Conservation (phyloP, 2,329 filamentous ascomycete genomes). For the Diplodia intermedia region DNA sequence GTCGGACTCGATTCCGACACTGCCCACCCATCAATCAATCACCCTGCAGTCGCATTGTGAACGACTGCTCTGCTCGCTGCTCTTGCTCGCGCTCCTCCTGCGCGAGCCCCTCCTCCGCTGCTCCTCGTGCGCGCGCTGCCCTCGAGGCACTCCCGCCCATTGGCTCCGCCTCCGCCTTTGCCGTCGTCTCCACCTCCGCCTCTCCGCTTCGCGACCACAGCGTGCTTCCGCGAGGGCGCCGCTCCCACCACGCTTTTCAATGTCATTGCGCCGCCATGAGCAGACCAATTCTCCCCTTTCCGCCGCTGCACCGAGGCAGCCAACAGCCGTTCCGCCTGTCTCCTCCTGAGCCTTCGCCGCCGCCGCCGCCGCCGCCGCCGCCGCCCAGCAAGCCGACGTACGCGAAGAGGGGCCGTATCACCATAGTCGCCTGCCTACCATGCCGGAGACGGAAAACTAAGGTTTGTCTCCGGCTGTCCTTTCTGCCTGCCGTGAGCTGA, state of each 20-base stretch:
- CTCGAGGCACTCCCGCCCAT: not conserved
- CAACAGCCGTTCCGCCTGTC: slow-evolving; percentile 19
- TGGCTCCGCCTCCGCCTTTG: not conserved
- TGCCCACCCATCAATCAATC: slow-evolving; percentile 10
- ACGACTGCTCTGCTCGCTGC: slow-evolving; percentile 15
- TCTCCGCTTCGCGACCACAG: slow-evolving; percentile 18
- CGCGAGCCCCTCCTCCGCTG: not conserved
- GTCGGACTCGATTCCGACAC: slow-evolving; percentile 13
- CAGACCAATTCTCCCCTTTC: slow-evolving; percentile 33
- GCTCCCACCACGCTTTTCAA: slow-evolving; percentile 21
- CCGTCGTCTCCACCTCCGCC: not conserved
- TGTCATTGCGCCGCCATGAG: slow-evolving; percentile 53
- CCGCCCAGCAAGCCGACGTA: slow-evolving; percentile 34
- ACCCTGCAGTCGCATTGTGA: slow-evolving; percentile 21
- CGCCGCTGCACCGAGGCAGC: slow-evolving; percentile 7
- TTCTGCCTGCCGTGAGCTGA: slow-evolving; percentile 20
- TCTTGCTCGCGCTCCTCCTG: slow-evolving; percentile 12
- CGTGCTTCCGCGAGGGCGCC: slow-evolving; percentile 5
- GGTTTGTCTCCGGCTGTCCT: slow-evolving; percentile 20
- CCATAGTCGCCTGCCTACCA: slow-evolving; percentile 39
- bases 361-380: slow-evolving; percentile 21
- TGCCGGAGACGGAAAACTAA: slow-evolving; percentile 39
- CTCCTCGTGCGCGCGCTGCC: not conserved
- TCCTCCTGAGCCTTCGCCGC: slow-evolving; percentile 26
- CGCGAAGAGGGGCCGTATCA: slow-evolving; percentile 37